Base-by-base conservation (phyloP, 139 green algal species). In the Coccomyxa sp. region DNA sequence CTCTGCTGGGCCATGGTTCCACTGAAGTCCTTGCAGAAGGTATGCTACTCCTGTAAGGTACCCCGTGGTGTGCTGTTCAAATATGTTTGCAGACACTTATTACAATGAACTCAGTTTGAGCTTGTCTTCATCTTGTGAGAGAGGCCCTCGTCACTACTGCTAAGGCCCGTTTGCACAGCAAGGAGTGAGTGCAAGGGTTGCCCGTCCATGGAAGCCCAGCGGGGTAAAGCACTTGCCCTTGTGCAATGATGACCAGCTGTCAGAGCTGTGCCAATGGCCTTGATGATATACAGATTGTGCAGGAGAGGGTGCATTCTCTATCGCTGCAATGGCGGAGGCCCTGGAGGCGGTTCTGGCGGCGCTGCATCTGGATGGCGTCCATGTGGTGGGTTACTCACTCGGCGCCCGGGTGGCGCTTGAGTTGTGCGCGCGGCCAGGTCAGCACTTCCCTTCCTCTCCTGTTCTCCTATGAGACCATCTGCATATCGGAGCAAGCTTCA, bases 351-450 rank as follows among this genome's bases (percentile, higher is more conserved):
- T 85, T 24, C 55, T 92, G 38, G 75, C 78, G 5, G 27, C 74
- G 68, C 37, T 39, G 37, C 36, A 76, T 34, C 64, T 81, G 37
- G 44, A 55, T 8, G 74, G 81, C 24, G 2, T 78, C 39, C 50
- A 85, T 35, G 50, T 97, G 31, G 89, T 96, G 44, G 93, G 92
- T 8, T 97, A 97, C 86, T 95, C 90, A 27, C 79, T 97, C 78
- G 93, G 93, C 8, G 93, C 86, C 0, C 79, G 93, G 7, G 82
- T 96, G 33, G 92, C 92, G 16, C 76, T 96, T 68, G 69, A 88
- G 41, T 27, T 92, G 22, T 70, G 71, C 3, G 38, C 78, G 7
- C 73, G 75, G 10, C 75, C 83, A 39, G 73, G 74, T 1, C 35
- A 68, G 29, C 84, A 84, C 6, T 70, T 54, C 12, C 22, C 73